Base-by-base conservation (phyloP, 495 filamentous ascomycete species). In the Choiromyces venosus region DNA sequence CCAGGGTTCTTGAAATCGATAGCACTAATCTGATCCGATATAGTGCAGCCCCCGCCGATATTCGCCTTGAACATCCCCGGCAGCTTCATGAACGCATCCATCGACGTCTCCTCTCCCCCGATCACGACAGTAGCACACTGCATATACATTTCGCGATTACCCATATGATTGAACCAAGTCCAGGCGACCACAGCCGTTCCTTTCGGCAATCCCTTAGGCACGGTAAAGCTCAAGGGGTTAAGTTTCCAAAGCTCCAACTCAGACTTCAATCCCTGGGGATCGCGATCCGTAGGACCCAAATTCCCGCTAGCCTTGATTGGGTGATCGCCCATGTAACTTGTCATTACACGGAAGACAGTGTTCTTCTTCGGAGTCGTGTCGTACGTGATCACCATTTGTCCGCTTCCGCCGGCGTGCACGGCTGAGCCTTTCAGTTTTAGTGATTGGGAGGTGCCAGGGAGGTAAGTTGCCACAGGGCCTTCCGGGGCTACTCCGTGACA, bases 61-160 rank as follows among this genome's bases (percentile, higher is more conserved):
- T 96, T 96, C 76, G 91, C 89, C 14, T 89, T 86, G 42, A 95
- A 89, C 91, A 96, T 91, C 74, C 90, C 84, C 1, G 93, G 93
- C 25, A 92, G 89, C 83, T 4, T 61, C 52, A 7, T n/a, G n/a
- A 61, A 66, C 6, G n/a, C 69, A 7, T 70, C 68, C 12, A 72
- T 74, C 4, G 76, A 76, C 38, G 81, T 83, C 36, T 83, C 76
- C 65, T 86, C 87, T 2, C 85, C 86, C 0, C 52, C 52, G 36
- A 85, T 85, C 0, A 84, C 83, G 74, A 96, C 87, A 8, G 85
- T 88, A 65, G 94, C 85, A 74, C 93, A 97, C 86, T 93, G 93
- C 93, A 95, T 95, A 85, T 96, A 96, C 87, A 95, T 92, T 81
- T 97, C 93, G 25, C 92, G 87, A 83, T 93, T 92, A 65, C 92